phyloP scores from a whole-genome alignment of 257 asterid genomes.

The Rhazya stricta region DNA sequence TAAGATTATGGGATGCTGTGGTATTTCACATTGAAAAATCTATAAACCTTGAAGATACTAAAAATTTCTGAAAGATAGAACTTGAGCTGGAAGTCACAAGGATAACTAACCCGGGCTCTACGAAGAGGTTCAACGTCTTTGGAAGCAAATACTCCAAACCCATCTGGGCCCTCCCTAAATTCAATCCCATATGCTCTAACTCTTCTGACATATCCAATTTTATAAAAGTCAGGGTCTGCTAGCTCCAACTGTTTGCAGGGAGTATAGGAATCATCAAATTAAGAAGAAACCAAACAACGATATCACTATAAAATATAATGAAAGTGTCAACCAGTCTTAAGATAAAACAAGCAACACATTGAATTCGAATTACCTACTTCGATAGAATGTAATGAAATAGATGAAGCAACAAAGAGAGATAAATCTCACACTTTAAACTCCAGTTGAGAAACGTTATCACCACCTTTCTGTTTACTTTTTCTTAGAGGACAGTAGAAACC shows the following conservation, averaged over 20 bases:
- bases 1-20: not conserved
- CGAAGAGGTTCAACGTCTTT: constrained; percentile 92
- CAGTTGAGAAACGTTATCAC: not conserved
- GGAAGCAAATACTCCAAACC: constrained; percentile 94
- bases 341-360: not conserved
- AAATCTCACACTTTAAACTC: not conserved
- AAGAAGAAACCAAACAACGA: constrained; percentile 6
- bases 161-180: constrained; percentile 96
- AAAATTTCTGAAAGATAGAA: not conserved
- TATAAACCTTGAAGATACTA: not conserved
- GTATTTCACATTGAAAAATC: not conserved
- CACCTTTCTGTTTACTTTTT: not conserved
- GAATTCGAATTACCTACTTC: not conserved
- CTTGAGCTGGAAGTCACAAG: not conserved
- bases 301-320: not conserved
- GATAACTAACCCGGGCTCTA: constrained; percentile 70
- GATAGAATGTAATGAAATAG: not conserved
- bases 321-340: not conserved
- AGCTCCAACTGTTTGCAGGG: constrained; percentile 55
- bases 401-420: not conserved
- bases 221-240: constrained; percentile 95
- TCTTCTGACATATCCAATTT: constrained; percentile 85
- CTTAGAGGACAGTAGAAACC: not conserved
- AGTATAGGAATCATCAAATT: constrained; percentile 14
- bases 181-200: constrained; percentile 93